Conservation (phyloP, 495 filamentous ascomycete genomes). For the Hypoxylon lienhwacheense region DNA sequence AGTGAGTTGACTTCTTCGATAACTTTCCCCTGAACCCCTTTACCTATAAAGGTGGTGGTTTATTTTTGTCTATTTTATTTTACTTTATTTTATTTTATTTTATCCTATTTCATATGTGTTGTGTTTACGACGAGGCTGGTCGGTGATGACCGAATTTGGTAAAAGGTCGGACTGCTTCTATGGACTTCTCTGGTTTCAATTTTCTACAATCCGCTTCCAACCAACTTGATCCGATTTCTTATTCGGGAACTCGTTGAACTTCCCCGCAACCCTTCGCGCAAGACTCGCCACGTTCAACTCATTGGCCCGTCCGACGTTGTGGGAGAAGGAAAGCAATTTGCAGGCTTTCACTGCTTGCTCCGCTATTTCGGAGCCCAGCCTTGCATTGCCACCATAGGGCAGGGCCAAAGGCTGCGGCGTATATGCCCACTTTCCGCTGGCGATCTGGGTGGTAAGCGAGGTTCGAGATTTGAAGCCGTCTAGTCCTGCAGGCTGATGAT, state of each 20-base stretch:
- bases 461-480: constrained; percentile 42
- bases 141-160: constrained; percentile 62
- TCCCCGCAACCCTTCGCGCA: not conserved
- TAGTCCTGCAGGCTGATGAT: constrained; percentile 47
- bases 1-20: constrained; percentile 13
- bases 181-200: constrained; percentile 45
- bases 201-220: constrained; percentile 25
- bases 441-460: constrained; percentile 12
- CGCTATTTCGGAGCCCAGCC: constrained; percentile 45
- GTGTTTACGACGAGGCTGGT: constrained; percentile 33
- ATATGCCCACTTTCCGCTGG: constrained; percentile 34
- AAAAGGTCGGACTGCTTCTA: constrained; percentile 62
- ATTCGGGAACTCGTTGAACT: constrained; percentile 24
- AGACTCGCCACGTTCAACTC: constrained; percentile 10
- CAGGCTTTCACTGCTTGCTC: constrained; percentile 35
- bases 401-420: constrained; percentile 53
- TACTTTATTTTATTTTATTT: not conserved
- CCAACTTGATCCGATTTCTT: constrained; percentile 32
- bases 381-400: constrained; percentile 38
- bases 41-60: not conserved
- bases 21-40: not conserved
- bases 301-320: constrained; percentile 15
- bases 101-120: not conserved
- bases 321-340: constrained; percentile 37
- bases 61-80: constrained; percentile 2